A percentile compares a stretch with the other conserved stretches of the same genome.
Evolutionary conservation across 768 basidiomycete genomes (phyloP).

Genomic region (Pisolithus orientalis): DNA sequence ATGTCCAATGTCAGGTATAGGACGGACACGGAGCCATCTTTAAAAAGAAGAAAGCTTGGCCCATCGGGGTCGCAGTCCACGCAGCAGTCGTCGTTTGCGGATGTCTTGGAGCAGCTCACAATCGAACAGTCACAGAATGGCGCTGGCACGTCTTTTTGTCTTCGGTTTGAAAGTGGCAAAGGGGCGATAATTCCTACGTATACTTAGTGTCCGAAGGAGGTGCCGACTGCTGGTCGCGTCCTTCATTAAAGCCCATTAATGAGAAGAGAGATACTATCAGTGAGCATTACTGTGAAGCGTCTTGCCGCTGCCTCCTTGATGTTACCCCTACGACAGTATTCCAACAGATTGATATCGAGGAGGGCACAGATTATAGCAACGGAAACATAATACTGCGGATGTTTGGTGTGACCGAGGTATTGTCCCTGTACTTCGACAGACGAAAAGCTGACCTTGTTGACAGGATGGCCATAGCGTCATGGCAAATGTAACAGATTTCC

Average conservation of each 20-base stretch:
- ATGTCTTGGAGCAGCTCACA: slow-evolving; percentile 57
- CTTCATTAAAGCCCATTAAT: slow-evolving; percentile 48
- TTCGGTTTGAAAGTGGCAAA: neutral
- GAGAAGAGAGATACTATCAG: slow-evolving; percentile 62
- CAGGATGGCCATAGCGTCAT: slow-evolving; percentile 78
- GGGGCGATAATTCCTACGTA: neutral
- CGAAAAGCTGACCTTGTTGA: slow-evolving; percentile 1
- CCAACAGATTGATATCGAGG: slow-evolving; percentile 94
- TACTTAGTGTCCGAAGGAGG: slow-evolving; percentile 67
- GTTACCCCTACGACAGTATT: slow-evolving; percentile 50
- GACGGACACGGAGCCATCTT: slow-evolving; percentile 32
- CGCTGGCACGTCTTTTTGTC: slow-evolving; percentile 30
- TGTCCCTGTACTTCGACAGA: slow-evolving; percentile 5
- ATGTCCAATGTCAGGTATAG: neutral
- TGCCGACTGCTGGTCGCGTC: slow-evolving; percentile 68
- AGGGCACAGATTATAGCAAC: slow-evolving; percentile 40
- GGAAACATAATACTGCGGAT: slow-evolving; percentile 52
- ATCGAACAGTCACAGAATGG: slow-evolving; percentile 39
- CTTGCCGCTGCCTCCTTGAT: neutral
- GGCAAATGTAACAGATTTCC: slow-evolving; percentile 72
- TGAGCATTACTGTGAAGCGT: slow-evolving; percentile 27
- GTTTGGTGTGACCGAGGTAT: slow-evolving; percentile 88
- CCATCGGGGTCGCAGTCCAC: slow-evolving; percentile 26
- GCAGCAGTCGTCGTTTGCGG: slow-evolving; percentile 45
- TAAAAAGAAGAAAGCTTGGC: slow-evolving; percentile 51